Evolutionary conservation across 2,329 filamentous ascomycete genomes (phyloP).

Genomic region (Xylariomycetidae sp.): DNA sequence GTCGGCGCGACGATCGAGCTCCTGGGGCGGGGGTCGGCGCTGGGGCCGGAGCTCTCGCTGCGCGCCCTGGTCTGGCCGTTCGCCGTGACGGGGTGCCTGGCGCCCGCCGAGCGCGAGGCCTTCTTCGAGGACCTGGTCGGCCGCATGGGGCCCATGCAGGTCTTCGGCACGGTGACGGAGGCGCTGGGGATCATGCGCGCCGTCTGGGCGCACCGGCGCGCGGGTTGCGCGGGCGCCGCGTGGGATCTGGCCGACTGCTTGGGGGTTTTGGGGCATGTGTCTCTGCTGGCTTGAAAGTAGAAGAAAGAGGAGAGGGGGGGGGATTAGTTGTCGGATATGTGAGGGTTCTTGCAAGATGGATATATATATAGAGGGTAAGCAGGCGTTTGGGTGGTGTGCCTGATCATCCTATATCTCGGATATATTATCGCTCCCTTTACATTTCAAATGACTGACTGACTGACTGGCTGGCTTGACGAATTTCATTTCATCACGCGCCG

Average conservation of each 20-base stretch:
- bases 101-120: slow-evolving; percentile 14
- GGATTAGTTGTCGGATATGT: no score
- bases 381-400: no score
- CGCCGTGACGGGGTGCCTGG: slow-evolving; percentile 23
- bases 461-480: no score
- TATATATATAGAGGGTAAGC: no score
- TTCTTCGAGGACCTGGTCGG: slow-evolving; percentile 16
- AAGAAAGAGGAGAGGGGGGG: no score
- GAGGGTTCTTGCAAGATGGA: no score
- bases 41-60: slow-evolving; percentile 17
- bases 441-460: no score
- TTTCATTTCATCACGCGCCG: no score
- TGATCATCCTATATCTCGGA: no score
- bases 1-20: slow-evolving; percentile 16
- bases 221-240: slow-evolving; percentile 9
- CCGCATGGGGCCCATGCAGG: slow-evolving; percentile 17
- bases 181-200: slow-evolving; percentile 15
- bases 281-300: not conserved
- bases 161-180: slow-evolving; percentile 22
- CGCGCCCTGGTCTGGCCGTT: slow-evolving; percentile 25
- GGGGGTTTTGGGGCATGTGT: slow-evolving; percentile 17
- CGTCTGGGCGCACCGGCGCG: slow-evolving; percentile 18
- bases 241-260: slow-evolving; percentile 23
- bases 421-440: no score
- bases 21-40: slow-evolving; percentile 10